phyloP scores from a whole-genome alignment of 2,329 filamentous ascomycete genomes.

The Rhynchosporium agropyri region DNA sequence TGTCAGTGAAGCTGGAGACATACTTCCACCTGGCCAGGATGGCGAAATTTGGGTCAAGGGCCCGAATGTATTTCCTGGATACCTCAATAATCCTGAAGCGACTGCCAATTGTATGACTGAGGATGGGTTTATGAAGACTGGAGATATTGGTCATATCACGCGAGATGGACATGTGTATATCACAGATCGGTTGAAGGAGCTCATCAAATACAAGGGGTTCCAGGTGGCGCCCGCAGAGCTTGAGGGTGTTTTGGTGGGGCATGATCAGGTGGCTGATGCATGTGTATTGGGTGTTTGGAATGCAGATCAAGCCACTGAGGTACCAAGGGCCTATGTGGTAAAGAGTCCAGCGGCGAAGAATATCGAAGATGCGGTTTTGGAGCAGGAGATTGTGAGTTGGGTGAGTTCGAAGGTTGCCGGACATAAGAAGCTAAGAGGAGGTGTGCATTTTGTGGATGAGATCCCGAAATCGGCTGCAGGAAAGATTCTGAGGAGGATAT shows the following conservation, averaged over 20 bases:
- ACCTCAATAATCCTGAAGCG: conserved; percentile 62
- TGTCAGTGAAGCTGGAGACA: conserved; percentile 56
- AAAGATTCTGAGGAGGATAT: conserved; percentile 52
- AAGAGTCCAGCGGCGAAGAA: conserved; percentile 41
- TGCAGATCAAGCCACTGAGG: conserved; percentile 63
- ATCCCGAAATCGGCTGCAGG: conserved; percentile 69
- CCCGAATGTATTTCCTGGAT: conserved; percentile 62
- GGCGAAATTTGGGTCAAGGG: conserved; percentile 73
- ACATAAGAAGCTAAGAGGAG: conserved; percentile 71
- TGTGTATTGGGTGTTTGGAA: conserved; percentile 67
- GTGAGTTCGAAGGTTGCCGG: conserved; percentile 61
- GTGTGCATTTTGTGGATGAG: conserved; percentile 63
- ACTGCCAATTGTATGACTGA: conserved; percentile 68
- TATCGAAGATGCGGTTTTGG: conserved; percentile 21
- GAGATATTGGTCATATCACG: conserved; percentile 80
- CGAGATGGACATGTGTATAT: conserved; percentile 80
- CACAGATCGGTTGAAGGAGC: conserved; percentile 76
- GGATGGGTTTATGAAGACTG: conserved; percentile 80
- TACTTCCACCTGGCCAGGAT: conserved; percentile 52
- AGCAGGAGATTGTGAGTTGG: conserved; percentile 56
- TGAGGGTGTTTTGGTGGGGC: conserved; percentile 51
- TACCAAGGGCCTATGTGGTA: conserved; percentile 69
- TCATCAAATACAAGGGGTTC: conserved; percentile 66
- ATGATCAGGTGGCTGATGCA: conserved; percentile 55
- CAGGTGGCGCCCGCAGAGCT: conserved; percentile 69